Percentiles rank a stretch among this genome's conserved stretches.
phyloP scores from a whole-genome alignment of 495 filamentous ascomycete species.

The Annulohypoxylon nitens region DNA sequence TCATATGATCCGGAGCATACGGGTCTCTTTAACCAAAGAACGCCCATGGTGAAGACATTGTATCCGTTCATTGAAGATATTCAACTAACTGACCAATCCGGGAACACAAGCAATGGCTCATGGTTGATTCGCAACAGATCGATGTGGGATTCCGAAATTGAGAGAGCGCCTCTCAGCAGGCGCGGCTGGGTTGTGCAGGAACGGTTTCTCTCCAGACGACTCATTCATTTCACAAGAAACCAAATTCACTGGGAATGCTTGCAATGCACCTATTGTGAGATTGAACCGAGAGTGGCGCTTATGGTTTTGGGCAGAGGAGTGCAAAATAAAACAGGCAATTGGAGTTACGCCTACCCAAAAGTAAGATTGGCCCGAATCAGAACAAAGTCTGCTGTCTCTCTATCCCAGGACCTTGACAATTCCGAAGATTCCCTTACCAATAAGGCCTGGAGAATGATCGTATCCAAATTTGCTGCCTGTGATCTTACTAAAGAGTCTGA shows the following conservation, averaged over 20 bases:
- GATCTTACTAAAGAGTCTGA: not conserved
- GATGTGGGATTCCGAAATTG: not conserved
- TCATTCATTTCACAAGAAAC: not conserved
- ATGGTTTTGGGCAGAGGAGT: not conserved
- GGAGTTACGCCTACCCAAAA: too few species aligned
- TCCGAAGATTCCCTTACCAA: too few species aligned
- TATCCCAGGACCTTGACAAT: too few species aligned
- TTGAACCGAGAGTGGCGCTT: not conserved
- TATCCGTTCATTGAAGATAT: too few species aligned
- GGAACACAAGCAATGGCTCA: too few species aligned
- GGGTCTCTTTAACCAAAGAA: not conserved
- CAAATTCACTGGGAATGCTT: conserved; percentile 5
- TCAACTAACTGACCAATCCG: too few species aligned
- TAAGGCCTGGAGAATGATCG: not conserved
- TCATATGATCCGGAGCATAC: not conserved
- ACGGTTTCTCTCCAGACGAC: not conserved
- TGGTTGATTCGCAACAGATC: not conserved
- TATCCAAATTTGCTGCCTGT: not conserved
- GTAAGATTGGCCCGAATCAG: too few species aligned
- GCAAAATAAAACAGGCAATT: not conserved
- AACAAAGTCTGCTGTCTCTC: too few species aligned
- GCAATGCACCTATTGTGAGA: not conserved
- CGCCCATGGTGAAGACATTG: too few species aligned
- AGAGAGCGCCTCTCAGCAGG: not conserved
- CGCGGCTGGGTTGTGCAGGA: conserved; percentile 8